Conservation (phyloP, 148 eudicot genomes). For the Pharnaceum exiguum region DNA sequence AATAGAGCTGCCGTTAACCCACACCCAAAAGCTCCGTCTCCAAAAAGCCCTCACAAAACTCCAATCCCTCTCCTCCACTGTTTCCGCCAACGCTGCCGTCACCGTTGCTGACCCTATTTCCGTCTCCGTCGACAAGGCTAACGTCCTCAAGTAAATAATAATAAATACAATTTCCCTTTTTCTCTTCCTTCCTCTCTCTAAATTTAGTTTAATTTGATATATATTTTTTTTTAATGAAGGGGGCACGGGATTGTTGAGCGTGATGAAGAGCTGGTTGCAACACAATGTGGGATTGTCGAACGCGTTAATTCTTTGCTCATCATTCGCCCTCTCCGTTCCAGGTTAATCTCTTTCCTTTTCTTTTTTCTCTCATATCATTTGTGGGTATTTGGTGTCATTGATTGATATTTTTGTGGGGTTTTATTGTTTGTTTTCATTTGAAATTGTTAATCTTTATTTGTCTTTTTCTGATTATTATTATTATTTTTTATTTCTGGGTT, state of each 20-base stretch:
- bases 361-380: neutral
- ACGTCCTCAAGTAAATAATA: slow-evolving; percentile 62
- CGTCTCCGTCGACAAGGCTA: slow-evolving; percentile 61
- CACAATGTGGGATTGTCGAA: slow-evolving; percentile 83
- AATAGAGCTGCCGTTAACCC: slow-evolving; percentile 45
- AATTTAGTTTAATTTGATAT: neutral
- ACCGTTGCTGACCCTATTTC: slow-evolving; percentile 72
- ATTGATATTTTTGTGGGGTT: neutral
- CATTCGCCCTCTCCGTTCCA: slow-evolving; percentile 77
- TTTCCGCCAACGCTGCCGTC: slow-evolving; percentile 55
- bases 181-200: neutral
- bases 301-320: slow-evolving; percentile 79
- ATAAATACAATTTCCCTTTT: neutral
- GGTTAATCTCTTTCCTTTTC: slow-evolving; percentile 25
- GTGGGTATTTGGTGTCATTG: neutral
- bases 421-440: neutral
- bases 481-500: too few relatives aligned
- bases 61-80: slow-evolving; percentile 44
- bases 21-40: slow-evolving; percentile 72
- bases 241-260: slow-evolving; percentile 84
- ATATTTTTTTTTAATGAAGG: slow-evolving; percentile 28
- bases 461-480: too few relatives aligned
- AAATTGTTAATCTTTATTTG: too few relatives aligned
- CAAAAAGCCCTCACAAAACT: slow-evolving; percentile 59
- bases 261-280: slow-evolving; percentile 67